A percentile compares a stretch with the other conserved stretches of the same genome.
phyloP scores from a whole-genome alignment of 2,329 filamentous ascomycete species.

The Ceratocystis cubensis region DNA sequence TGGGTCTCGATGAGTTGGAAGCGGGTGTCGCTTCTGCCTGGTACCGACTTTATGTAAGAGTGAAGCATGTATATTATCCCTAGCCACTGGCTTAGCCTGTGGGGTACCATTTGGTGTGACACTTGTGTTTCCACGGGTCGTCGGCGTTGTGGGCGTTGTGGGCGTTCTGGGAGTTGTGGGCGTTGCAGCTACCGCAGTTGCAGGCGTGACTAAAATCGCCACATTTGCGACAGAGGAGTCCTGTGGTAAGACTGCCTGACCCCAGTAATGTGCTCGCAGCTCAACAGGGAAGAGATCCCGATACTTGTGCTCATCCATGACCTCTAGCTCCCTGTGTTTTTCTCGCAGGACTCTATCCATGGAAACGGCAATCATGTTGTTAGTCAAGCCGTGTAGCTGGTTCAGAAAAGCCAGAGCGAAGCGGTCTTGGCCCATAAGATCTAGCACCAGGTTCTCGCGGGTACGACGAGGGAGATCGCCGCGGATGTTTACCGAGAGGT shows the following conservation, averaged over 20 bases:
- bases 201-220: neutral
- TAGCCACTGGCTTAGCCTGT: neutral
- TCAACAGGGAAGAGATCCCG: neutral
- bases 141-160: neutral
- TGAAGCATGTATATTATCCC: neutral
- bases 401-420: constrained; percentile 12
- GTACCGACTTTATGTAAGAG: neutral
- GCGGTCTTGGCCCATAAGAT: constrained; percentile 2
- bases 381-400: neutral
- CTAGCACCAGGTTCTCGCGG: constrained; percentile 14
- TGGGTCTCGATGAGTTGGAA: neutral
- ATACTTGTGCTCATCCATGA: neutral
- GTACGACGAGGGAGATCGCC: constrained; percentile 17
- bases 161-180: neutral
- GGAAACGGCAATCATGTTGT: constrained; percentile 9
- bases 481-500: constrained; percentile 10
- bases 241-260: neutral
- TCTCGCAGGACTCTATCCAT: constrained; percentile 4
- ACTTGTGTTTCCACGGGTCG: neutral
- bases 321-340: neutral
- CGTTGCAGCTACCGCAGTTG: neutral
- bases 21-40: neutral
- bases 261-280: neutral
- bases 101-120: neutral
- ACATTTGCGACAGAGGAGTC: neutral